Base-by-base conservation (phyloP, 2,329 filamentous ascomycete species). In the Xylariaceae sp. region DNA sequence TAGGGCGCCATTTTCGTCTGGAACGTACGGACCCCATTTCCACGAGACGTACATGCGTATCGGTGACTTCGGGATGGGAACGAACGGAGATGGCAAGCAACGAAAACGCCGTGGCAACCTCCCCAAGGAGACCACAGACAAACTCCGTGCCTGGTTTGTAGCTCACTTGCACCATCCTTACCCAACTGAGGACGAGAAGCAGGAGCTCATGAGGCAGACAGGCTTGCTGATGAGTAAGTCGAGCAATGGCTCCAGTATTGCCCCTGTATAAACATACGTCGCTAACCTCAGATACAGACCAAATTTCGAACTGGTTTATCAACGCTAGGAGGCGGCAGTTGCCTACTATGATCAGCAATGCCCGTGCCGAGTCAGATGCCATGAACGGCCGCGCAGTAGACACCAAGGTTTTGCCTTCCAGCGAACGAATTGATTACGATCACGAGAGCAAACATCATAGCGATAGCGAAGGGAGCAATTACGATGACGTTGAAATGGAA, bases 71-170 rank as follows among this genome's bases (percentile, higher is more conserved):
- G 72, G 75, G 11, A 71, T 73, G 62, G 72, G 71, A 6, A 64
- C 75, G 51, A 71, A 69, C 16, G 74, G 71, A 2, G 81, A 83
- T 54, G 75, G 69, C 56, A 84, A 82, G 70, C 80, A 80, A 63
- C 76, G 84, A 28, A 87, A 86, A 71, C 82, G 92, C 49, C 83
- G 92, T 34, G 92, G 92, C 1, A 96, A 96, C 69, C 79, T 96
- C 3, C 92, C 92, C n/a, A 96, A 96, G 70, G 89, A 92, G 52
- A 91, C 91, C 0, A 96, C 92, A 0, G 90, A 93, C 70, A 87
- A 90, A 64, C 79, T 96, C 36, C 85, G 90, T 51, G 79, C 84
- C 0, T 96, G 92, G 92, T 93, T 96, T 64, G 75, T 87, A 48
- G 81, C 82, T n/a, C 89, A 95, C 72, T 74, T 92, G 6, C 80